A percentile compares a stretch with the other conserved stretches of the same genome.
Evolutionary conservation across 441 rosid genomes (phyloP).

Genomic region (Melastoma candidum): DNA sequence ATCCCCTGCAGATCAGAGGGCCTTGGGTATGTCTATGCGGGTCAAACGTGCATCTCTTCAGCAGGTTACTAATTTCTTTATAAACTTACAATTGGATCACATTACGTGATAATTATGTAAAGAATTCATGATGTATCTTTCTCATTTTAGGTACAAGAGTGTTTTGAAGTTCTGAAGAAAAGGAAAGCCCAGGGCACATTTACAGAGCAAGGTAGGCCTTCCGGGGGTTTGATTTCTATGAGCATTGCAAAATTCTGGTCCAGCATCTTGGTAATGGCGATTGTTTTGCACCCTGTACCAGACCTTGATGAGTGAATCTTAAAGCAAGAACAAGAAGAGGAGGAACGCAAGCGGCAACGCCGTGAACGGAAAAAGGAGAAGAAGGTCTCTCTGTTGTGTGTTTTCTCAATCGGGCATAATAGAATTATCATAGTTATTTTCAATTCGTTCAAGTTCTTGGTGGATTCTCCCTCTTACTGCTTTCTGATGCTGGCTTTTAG

Average conservation of each 20-base stretch:
- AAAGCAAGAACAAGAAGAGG: slow-evolving; percentile 90
- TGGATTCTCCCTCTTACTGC: background rate
- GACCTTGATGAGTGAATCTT: slow-evolving; percentile 82
- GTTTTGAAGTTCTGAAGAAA: slow-evolving; percentile 81
- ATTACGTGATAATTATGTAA: no score
- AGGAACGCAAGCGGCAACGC: slow-evolving; percentile 61
- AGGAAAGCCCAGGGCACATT: slow-evolving; percentile 81
- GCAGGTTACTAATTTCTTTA: slow-evolving; percentile 35
- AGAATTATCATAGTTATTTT: slow-evolving; percentile 1
- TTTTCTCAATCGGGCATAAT: background rate
- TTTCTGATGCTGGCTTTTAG: background rate
- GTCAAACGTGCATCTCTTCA: slow-evolving; percentile 85
- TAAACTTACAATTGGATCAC: no score
- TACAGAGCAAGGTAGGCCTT: slow-evolving; percentile 74
- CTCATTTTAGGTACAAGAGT: slow-evolving; percentile 62
- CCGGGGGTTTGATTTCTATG: background rate
- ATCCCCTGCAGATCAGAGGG: slow-evolving; percentile 71
- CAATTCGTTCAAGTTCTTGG: background rate
- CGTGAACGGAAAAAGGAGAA: slow-evolving; percentile 90
- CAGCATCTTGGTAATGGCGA: background rate
- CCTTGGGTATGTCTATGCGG: slow-evolving; percentile 98
- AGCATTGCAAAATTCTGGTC: background rate
- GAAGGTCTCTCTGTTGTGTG: slow-evolving; percentile 39
- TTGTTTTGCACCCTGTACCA: slow-evolving; percentile 10
- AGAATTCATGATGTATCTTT: background rate